Evolutionary conservation across 805 yeast species (phyloP), one percentile per base, ranked within the genome.

Genomic region (Zygoascus flipseniorum): DNA sequence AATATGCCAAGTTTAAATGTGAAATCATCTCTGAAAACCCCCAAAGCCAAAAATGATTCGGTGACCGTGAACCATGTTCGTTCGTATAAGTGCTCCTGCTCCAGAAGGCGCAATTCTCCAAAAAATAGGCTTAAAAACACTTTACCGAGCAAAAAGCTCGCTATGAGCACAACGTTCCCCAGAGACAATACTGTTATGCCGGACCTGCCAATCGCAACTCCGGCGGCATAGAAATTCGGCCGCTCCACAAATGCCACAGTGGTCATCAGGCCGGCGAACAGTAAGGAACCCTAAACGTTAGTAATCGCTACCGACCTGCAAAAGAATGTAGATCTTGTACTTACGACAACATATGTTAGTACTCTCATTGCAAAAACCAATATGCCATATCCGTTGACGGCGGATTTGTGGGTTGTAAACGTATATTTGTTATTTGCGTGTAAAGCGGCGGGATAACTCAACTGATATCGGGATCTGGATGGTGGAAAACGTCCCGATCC

Each of bases 81-180:
- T 65, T 78, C 95, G 65, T 76, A 79, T 50, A 80, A 75, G 63
- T 85, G 90, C 60, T 90, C 95, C 51, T 77, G 68, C 65, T 92
- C 99, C 35, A 86, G 75, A 14, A 81, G 69, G 53, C 96, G 73
- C 51, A 92, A 70, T 53, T 81, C 82, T 0, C 96, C 96, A 71
- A 89, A 89, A 39, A 66, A 53, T 39, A 61, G 49, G 47, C 58
- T 50, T 50, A 58, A 58, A 10, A 64, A 46, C n/a, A 50, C 44
- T 49, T 51, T 55, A 5, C 62, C 60, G 13, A 58, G 6, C 13
- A 53, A 32, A 23, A 56, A 35, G 23, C 48, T 52, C 31, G 59
- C 35, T 18, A 60, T 53, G 19, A 63, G 48, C 8, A 60, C 61
- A 54, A 65, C 54, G 52, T 68, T 67, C 48, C 58, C 53, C 35